Evolutionary conservation across 768 basidiomycete species (phyloP), one percentile per base, ranked within the genome.

Genomic region (Arthromyces matolae): DNA sequence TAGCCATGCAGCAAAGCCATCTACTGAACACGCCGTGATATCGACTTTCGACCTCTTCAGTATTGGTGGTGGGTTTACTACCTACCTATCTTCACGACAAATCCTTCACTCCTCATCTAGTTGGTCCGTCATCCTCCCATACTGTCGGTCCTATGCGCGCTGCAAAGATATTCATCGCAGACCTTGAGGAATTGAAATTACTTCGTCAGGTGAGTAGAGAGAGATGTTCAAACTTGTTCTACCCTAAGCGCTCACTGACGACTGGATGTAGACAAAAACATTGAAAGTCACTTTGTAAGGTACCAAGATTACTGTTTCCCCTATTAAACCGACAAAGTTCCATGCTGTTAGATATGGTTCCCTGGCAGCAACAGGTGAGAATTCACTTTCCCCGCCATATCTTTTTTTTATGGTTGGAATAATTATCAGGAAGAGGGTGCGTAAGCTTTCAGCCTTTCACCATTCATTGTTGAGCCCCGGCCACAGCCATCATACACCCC

Each of bases 31-130:
- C 72, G 93, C 93, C 5, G 93, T 94, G 54, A 93, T 95, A 45
- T 92, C 89, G 1, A 83, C 93, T 1, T 95, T 94, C 61, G 93
- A 96, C 65, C 72, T 95, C 43, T 94, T 95, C 71, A 89, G 85
- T 58, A 87, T 94, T 52, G 93, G 93, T 50, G 89, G 88, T 86
- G 56, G 54, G 81, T 64, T 13, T 28, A 39, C 33, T 20, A 16
- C 45, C 33, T 16, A 31, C 37, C 16, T 31, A 34, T 29, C 22
- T 29, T 28, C 8, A 3, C 35, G 33, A 32, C 22, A 48, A 42
- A 40, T 52, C 48, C 47, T 43, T 47, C 16, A 24, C 8, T 36
- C 13, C 46, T 20, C 8, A 12, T 19, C 14, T 52, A 77, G 71
- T 78, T 28, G 77, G 78, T 4, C 77, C 78, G 5, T 76, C 75